Conservation (phyloP, 2,329 filamentous ascomycete genomes). For the Alternaria ethzedia region DNA sequence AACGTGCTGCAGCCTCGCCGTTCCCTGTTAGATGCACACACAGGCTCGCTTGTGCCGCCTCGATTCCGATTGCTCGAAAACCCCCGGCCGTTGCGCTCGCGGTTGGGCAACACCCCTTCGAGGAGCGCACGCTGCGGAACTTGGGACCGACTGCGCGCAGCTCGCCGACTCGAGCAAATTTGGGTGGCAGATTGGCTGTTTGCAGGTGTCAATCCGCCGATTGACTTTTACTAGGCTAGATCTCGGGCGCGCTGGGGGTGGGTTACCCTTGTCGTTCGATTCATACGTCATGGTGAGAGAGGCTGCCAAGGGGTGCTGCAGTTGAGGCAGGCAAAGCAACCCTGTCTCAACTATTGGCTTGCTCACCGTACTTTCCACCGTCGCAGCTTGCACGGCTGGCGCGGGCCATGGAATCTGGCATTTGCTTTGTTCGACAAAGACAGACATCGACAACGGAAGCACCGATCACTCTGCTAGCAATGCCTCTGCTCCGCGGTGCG, state of each 20-base stretch:
- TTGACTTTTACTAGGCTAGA: conserved; percentile 11
- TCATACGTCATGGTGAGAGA: conserved; percentile 22
- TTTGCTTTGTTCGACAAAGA: conserved; percentile 2
- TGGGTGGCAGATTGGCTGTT: background rate
- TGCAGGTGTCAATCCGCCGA: conserved; percentile 8
- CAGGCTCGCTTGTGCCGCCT: conserved; percentile 22
- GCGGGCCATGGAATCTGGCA: background rate
- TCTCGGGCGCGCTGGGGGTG: conserved; percentile 4
- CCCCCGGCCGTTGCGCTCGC: conserved; percentile 1
- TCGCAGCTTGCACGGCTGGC: conserved; percentile 3
- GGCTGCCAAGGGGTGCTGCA: conserved; percentile 19
- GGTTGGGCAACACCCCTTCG: background rate
- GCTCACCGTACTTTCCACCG: conserved; percentile 27
- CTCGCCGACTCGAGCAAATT: background rate
- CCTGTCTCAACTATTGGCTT: conserved; percentile 12
- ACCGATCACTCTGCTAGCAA: background rate
- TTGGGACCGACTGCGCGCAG: background rate
- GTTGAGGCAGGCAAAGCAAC: conserved; percentile 15
- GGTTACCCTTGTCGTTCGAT: conserved; percentile 9
- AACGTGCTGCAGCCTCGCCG: conserved; percentile 22
- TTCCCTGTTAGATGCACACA: conserved; percentile 12
- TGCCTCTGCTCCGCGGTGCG: background rate
- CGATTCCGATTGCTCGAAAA: conserved; percentile 7
- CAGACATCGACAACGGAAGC: background rate
- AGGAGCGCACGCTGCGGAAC: background rate